phyloP scores from a whole-genome alignment of 805 yeast species.

The Candida sphagnicola region DNA sequence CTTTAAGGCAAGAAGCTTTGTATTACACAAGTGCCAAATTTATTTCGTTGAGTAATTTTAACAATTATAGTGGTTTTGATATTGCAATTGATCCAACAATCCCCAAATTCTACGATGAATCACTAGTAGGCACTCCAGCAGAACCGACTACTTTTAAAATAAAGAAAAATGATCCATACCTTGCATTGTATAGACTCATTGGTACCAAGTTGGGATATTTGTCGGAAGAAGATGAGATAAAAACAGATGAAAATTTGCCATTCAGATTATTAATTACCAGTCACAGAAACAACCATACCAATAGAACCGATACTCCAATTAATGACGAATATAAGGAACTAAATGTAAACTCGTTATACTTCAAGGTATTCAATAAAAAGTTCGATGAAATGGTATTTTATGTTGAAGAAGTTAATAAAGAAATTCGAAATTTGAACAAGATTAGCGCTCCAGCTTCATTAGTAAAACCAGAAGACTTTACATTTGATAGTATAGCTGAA shows the following conservation, averaged over 20 bases:
- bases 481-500: conserved; percentile 15
- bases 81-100: conserved; percentile 59
- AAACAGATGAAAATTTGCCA: conserved; percentile 13
- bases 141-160: conserved; percentile 50
- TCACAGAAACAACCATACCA: conserved; percentile 66
- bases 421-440: conserved; percentile 29
- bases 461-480: conserved; percentile 20
- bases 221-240: conserved; percentile 15
- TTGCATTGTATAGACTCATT: conserved; percentile 47
- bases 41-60: conserved; percentile 51
- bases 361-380: conserved; percentile 42
- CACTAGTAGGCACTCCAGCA: conserved; percentile 25
- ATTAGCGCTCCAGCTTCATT: conserved; percentile 6
- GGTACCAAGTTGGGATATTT: conserved; percentile 40
- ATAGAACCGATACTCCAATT: conserved; percentile 51
- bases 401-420: conserved; percentile 56
- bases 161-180: conserved; percentile 52
- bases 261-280: conserved; percentile 64
- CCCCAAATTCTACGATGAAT: conserved; percentile 44
- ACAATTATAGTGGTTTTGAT: conserved; percentile 69
- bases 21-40: conserved; percentile 48
- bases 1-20: conserved; percentile 62
- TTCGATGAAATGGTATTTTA: conserved; percentile 53
- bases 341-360: conserved; percentile 51
- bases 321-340: conserved; percentile 23